Evolutionary conservation across 2,329 filamentous ascomycete genomes (phyloP).

Genomic region (Pseudogymnoascus sp.): DNA sequence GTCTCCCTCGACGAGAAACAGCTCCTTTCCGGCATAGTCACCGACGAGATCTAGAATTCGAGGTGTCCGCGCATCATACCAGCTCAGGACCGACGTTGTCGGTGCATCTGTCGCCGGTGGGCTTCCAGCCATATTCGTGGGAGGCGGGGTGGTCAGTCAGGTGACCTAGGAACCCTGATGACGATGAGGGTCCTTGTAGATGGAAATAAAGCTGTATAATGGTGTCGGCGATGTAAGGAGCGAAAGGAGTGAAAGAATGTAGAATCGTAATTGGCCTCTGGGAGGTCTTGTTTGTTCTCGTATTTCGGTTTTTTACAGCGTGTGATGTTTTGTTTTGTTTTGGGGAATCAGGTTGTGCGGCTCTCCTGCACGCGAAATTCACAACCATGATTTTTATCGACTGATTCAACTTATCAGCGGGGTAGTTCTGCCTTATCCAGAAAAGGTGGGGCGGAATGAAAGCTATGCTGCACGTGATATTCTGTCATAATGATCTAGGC

Average conservation of each 20-base stretch:
- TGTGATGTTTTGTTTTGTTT: slow-evolving; percentile 7
- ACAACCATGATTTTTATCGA: slow-evolving; percentile 2
- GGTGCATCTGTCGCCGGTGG: not conserved
- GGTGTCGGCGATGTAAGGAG: not conserved
- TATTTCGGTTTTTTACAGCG: not conserved
- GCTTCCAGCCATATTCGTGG: slow-evolving; percentile 7
- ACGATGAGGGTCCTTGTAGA: slow-evolving; percentile 4
- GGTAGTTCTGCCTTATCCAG: slow-evolving; percentile 4
- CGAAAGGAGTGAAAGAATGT: not conserved
- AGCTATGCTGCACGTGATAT: slow-evolving; percentile 3
- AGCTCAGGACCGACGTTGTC: slow-evolving; percentile 17
- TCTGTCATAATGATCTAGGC: not conserved
- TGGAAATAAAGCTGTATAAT: not conserved
- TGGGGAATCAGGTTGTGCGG: slow-evolving; percentile 5
- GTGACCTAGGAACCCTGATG: slow-evolving; percentile 3
- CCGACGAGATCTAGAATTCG: slow-evolving; percentile 57
- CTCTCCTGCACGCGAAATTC: slow-evolving; percentile 6
- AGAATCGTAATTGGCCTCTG: not conserved
- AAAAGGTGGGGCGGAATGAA: not conserved
- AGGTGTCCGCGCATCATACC: slow-evolving; percentile 36
- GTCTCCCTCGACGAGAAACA: slow-evolving; percentile 66
- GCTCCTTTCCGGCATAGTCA: slow-evolving; percentile 65
- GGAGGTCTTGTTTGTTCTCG: slow-evolving; percentile 1
- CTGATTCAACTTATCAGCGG: slow-evolving; percentile 3
- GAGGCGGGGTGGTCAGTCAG: not conserved